phyloP scores from a whole-genome alignment of 2,329 filamentous ascomycete species.

The Cladosporium sp. region DNA sequence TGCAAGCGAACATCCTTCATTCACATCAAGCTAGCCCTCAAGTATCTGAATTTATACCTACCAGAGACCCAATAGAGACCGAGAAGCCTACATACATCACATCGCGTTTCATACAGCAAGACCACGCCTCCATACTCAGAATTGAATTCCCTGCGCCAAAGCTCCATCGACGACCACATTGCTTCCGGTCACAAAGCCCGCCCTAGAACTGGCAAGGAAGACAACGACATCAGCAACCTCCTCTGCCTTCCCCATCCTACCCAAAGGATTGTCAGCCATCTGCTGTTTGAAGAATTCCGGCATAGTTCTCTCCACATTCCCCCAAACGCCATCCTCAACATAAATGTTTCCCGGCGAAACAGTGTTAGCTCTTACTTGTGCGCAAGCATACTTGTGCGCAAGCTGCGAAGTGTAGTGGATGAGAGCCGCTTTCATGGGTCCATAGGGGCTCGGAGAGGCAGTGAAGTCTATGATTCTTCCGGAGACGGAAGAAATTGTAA shows the following conservation, averaged over 20 bases:
- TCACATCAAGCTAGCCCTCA: no score
- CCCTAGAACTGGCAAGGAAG: constrained; percentile 36
- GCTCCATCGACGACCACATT: constrained; percentile 31
- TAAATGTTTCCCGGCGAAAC: constrained; percentile 36
- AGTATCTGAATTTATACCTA: no score
- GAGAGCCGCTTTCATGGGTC: constrained; percentile 34
- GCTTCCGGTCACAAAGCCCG: constrained; percentile 27
- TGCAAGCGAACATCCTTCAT: no score
- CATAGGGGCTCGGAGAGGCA: constrained; percentile 34
- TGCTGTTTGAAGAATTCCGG: constrained; percentile 29
- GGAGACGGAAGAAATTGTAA: constrained; percentile 34
- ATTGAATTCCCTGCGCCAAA: constrained; percentile 26
- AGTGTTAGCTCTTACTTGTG: constrained; percentile 35
- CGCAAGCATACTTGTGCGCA: constrained; percentile 32
- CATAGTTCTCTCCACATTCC: constrained; percentile 28
- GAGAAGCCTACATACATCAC: no score
- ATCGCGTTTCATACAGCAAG: no score
- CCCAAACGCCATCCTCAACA: constrained; percentile 35
- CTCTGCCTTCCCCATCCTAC: constrained; percentile 41
- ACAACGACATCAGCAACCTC: constrained; percentile 49
- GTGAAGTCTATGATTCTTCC: constrained; percentile 37
- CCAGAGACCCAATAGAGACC: no score
- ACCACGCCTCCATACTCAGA: constrained; percentile 2
- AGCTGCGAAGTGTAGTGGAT: constrained; percentile 36
- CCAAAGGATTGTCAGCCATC: constrained; percentile 28